A percentile compares a stretch with the other conserved stretches of the same genome.
Conservation (phyloP, 768 basidiomycete species). For the Phaeotremella fagi region DNA sequence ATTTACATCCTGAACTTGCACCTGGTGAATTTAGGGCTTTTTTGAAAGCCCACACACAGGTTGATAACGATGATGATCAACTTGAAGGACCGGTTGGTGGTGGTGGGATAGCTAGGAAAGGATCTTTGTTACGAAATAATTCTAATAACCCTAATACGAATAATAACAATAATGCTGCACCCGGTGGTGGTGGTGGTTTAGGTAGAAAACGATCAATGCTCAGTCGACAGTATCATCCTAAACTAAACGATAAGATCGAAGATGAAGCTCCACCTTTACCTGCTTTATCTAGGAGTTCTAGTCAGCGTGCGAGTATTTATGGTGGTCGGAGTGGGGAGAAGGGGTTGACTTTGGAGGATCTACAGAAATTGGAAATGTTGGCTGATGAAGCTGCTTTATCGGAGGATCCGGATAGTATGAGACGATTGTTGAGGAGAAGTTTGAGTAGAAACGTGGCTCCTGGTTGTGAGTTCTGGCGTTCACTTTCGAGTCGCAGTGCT, state of each 20-base stretch:
- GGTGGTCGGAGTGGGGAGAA: conserved; percentile 65
- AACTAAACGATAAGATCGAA: conserved; percentile 69
- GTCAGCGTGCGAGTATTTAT: conserved; percentile 63
- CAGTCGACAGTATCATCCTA: conserved; percentile 83
- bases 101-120: conserved; percentile 21
- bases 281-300: conserved; percentile 9
- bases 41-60: conserved; percentile 81
- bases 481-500: neutral
- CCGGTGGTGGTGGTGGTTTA: conserved; percentile 56
- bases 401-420: conserved; percentile 73
- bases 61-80: conserved; percentile 27
- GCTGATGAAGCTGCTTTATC: conserved; percentile 82
- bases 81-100: conserved; percentile 16
- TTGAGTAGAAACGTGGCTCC: conserved; percentile 81
- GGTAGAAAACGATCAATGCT: conserved; percentile 89
- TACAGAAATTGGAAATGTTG: conserved; percentile 89
- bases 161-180: too few relatives aligned
- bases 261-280: conserved; percentile 55
- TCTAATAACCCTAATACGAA: conserved; percentile 51
- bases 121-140: conserved; percentile 26
- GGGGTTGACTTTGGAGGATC: conserved; percentile 75
- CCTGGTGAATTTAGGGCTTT: conserved; percentile 93
- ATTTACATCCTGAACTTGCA: conserved; percentile 93
- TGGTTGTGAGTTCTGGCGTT: conserved; percentile 60
- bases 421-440: conserved; percentile 74